Conservation (phyloP, 768 basidiomycete species). For the Pisolithus albus region DNA sequence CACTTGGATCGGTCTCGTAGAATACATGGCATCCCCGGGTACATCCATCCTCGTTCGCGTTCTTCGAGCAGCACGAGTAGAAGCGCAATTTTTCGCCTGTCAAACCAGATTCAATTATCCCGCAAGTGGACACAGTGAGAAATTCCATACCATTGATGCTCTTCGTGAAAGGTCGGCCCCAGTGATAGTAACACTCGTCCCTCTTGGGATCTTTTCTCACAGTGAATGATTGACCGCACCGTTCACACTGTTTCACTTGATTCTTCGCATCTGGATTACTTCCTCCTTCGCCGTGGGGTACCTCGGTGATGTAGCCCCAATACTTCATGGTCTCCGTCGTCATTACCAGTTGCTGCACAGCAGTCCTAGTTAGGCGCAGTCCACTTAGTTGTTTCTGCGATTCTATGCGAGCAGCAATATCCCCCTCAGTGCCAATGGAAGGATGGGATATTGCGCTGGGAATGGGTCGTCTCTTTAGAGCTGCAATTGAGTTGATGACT, state of each 20-base stretch:
- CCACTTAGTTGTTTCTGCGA: conserved; percentile 46
- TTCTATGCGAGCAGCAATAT: conserved; percentile 50
- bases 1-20: conserved; percentile 60
- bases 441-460: conserved; percentile 57
- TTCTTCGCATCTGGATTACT: conserved; percentile 56
- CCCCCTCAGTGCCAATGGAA: conserved; percentile 72
- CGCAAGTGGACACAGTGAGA: background rate
- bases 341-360: conserved; percentile 56
- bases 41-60: conserved; percentile 59
- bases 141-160: conserved; percentile 54
- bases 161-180: conserved; percentile 63
- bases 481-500: conserved; percentile 44
- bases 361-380: conserved; percentile 44
- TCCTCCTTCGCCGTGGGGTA: conserved; percentile 65
- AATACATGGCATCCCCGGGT: conserved; percentile 84
- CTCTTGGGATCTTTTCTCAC: conserved; percentile 55
- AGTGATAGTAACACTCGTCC: conserved; percentile 72
- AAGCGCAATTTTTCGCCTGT: conserved; percentile 63
- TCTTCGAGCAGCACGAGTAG: conserved; percentile 74
- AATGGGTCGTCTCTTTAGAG: conserved; percentile 44
- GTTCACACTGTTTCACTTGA: conserved; percentile 63
- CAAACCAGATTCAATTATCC: background rate
- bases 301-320: conserved; percentile 66
- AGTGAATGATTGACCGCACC: conserved; percentile 64
- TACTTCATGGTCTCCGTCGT: conserved; percentile 47